Percentiles rank a stretch among this genome's conserved stretches.
phyloP scores from a whole-genome alignment of 2,329 filamentous ascomycete species.

The Sporothrix luriei region DNA sequence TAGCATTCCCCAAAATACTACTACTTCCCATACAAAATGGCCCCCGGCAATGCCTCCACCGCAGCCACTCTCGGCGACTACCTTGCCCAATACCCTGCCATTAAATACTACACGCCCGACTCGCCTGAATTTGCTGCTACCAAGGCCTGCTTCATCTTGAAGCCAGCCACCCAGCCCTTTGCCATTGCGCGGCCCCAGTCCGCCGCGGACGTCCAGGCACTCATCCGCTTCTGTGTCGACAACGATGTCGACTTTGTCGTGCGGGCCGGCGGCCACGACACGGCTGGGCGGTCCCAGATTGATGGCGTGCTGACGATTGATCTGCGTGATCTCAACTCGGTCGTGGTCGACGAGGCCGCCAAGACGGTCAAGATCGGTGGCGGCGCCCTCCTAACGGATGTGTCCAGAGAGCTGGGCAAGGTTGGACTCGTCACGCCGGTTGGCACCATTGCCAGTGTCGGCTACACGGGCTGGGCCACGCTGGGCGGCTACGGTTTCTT shows the following conservation, averaged over 20 bases:
- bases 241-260: conserved; percentile 23
- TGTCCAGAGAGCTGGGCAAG: conserved; percentile 29
- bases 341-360: not conserved
- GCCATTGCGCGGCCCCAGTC: conserved; percentile 21
- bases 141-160: conserved; percentile 17
- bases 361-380: conserved; percentile 4
- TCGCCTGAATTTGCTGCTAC: not conserved
- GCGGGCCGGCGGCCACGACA: conserved; percentile 20
- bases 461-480: conserved; percentile 45
- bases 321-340: not conserved
- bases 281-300: not conserved
- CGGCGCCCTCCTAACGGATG: not conserved
- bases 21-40: not conserved
- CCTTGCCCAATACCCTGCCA: not conserved
- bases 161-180: conserved; percentile 11
- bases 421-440: conserved; percentile 35
- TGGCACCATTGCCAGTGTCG: conserved; percentile 36
- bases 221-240: conserved; percentile 1
- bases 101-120: conserved; percentile 5
- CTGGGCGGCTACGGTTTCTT: conserved; percentile 45
- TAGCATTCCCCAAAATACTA: no score
- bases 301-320: conserved; percentile 12
- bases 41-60: conserved; percentile 1
- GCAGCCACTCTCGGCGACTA: conserved; percentile 9
- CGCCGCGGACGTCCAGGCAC: conserved; percentile 6